Evolutionary conservation across 2,329 filamentous ascomycete genomes (phyloP).

Genomic region (Sclerotinia glacialis): DNA sequence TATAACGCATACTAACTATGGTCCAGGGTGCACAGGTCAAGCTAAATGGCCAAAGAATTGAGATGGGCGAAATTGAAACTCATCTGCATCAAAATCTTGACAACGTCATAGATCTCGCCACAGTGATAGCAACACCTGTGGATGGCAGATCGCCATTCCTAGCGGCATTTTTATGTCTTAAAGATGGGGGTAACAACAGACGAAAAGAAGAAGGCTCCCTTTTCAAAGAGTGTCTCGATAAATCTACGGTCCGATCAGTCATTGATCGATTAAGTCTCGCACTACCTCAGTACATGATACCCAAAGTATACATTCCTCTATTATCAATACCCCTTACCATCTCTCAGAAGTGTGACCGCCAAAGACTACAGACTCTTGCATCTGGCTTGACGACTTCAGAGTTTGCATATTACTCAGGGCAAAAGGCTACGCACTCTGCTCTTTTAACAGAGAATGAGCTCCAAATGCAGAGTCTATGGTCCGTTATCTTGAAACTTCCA

Average conservation of each 20-base stretch:
- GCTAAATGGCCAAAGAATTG: slow-evolving; percentile 60
- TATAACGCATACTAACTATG: background rate
- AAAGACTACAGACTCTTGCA: slow-evolving; percentile 36
- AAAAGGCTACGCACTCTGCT: background rate
- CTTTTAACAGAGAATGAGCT: slow-evolving; percentile 20
- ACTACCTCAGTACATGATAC: slow-evolving; percentile 39
- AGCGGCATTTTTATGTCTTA: slow-evolving; percentile 9
- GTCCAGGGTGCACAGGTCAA: slow-evolving; percentile 52
- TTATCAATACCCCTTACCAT: slow-evolving; percentile 36
- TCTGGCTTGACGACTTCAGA: background rate
- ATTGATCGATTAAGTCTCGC: background rate
- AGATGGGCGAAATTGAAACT: slow-evolving; percentile 58
- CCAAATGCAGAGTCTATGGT: slow-evolving; percentile 24
- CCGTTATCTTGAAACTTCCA: slow-evolving; percentile 20
- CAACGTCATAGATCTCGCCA: background rate
- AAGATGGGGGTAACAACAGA: background rate
- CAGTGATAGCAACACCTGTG: background rate
- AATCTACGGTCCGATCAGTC: background rate
- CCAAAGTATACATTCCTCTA: slow-evolving; percentile 38
- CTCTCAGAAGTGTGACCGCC: slow-evolving; percentile 41
- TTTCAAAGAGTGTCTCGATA: background rate
- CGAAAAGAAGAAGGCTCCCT: background rate
- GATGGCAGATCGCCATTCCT: slow-evolving; percentile 5
- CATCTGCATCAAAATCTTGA: slow-evolving; percentile 22
- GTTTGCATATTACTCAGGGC: slow-evolving; percentile 12